These are phyloP conservation scores for Mycena sp. DNA, from an alignment of 1,284 basidiomycete species.

Conservation along the genomic window DNA sequence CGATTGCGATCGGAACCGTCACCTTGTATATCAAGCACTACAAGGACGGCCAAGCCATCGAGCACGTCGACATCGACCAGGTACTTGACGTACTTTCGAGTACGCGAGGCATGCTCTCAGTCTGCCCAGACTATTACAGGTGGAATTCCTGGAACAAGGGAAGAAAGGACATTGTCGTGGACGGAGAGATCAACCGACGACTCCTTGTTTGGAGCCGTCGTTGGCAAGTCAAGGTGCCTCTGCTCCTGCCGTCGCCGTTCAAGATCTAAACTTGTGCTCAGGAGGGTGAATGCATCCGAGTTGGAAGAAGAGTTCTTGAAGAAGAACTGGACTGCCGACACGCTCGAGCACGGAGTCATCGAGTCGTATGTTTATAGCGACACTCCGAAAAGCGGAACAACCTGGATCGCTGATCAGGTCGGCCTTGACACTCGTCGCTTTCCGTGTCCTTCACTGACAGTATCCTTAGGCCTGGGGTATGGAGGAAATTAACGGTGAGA, in stretches of 20 bases:
- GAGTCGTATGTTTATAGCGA: constrained; percentile 61
- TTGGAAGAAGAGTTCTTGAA: constrained; percentile 62
- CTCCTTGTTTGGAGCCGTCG: constrained; percentile 62
- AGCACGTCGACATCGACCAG: constrained; percentile 66
- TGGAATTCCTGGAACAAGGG: constrained; percentile 63
- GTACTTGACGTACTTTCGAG: background rate
- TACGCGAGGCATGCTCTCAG: background rate
- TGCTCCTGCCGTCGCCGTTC: background rate
- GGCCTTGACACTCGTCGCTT: background rate
- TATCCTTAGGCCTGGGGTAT: constrained; percentile 74
- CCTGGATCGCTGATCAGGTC: constrained; percentile 68
- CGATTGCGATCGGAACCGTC: constrained; percentile 59
- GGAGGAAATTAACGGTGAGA: constrained; percentile 54
- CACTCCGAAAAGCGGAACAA: constrained; percentile 59
- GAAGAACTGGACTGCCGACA: constrained; percentile 64
- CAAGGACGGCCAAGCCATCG: constrained; percentile 61
- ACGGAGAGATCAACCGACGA: constrained; percentile 57
- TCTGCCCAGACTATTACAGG: constrained; percentile 61
- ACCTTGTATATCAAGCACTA: constrained; percentile 67
- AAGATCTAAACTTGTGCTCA: background rate
- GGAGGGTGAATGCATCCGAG: constrained; percentile 47
- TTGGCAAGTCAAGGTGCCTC: constrained; percentile 59
- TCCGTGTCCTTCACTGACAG: background rate
- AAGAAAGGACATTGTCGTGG: constrained; percentile 64
- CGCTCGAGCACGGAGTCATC: constrained; percentile 58